Conservation (phyloP, 768 basidiomycete genomes). For the Rossbeevera mucosa region DNA sequence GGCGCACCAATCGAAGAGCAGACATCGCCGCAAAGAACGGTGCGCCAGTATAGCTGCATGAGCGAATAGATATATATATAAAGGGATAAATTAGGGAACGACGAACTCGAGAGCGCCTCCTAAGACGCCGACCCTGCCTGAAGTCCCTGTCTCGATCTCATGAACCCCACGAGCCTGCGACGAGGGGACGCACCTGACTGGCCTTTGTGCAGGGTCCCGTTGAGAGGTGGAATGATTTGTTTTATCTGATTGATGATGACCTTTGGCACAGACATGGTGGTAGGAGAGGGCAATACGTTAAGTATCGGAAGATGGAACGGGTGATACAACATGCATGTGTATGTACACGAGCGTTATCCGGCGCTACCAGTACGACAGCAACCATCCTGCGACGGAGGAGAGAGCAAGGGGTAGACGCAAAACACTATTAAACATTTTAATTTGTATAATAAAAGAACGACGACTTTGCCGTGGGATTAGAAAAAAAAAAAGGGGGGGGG, state of each 20-base stretch:
- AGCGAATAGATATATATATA: neutral
- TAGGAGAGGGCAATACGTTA: constrained; percentile 13
- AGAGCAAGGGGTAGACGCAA: constrained; percentile 8
- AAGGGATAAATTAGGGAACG: neutral
- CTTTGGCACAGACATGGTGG: constrained; percentile 57
- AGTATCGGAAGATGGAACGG: constrained; percentile 15
- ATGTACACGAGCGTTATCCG: constrained; percentile 19
- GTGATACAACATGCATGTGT: constrained; percentile 24
- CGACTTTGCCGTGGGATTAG: constrained; percentile 1
- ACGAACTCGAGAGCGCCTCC: constrained; percentile 91
- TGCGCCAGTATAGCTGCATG: constrained; percentile 87
- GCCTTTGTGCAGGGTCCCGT: constrained; percentile 88
- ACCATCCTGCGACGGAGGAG: constrained; percentile 2
- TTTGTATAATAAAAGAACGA: constrained; percentile 22
- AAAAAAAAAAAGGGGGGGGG: neutral
- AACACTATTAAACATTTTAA: constrained; percentile 23
- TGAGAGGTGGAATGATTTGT: constrained; percentile 84
- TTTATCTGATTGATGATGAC: constrained; percentile 66
- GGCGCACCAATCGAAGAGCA: constrained; percentile 69
- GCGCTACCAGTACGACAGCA: constrained; percentile 7
- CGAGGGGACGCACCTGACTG: constrained; percentile 68
- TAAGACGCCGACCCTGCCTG: constrained; percentile 87
- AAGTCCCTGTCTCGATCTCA: neutral
- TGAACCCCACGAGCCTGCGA: neutral
- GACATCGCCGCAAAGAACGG: constrained; percentile 95